Percentiles rank a stretch among this genome's conserved stretches.
phyloP scores from a whole-genome alignment of 371 early-diverging fungal species.

The Syncephalastrum monosporum region DNA sequence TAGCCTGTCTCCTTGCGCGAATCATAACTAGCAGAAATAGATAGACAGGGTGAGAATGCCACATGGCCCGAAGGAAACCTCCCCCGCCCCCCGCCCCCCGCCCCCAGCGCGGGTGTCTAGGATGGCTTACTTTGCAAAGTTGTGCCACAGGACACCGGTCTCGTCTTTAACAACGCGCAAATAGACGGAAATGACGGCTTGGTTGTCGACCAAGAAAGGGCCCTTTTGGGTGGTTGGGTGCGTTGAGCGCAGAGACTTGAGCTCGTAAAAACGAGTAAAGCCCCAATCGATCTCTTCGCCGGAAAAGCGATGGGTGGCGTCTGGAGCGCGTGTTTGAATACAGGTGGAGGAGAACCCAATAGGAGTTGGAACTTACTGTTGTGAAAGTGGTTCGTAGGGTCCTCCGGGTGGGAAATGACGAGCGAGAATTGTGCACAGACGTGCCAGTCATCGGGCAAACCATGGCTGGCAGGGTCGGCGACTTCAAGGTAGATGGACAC shows the following conservation, averaged over 20 bases:
- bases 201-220: conserved; percentile 63
- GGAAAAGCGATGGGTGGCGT: conserved; percentile 83
- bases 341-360: neutral
- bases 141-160: conserved; percentile 94
- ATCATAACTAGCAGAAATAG: conserved; percentile 60
- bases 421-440: conserved; percentile 89
- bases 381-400: conserved; percentile 62
- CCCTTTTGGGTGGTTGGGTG: conserved; percentile 40
- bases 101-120: too few species aligned
- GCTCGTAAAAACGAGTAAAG: conserved; percentile 78
- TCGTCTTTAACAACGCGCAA: conserved; percentile 85
- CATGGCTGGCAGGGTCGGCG: conserved; percentile 59
- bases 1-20: conserved; percentile 89
- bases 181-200: conserved; percentile 70
- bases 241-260: conserved; percentile 44
- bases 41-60: too few species aligned
- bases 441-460: conserved; percentile 74
- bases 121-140: conserved; percentile 68
- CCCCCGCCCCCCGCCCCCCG: too few species aligned
- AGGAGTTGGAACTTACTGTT: conserved; percentile 51
- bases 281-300: conserved; percentile 93
- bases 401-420: conserved; percentile 73
- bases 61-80: too few species aligned
- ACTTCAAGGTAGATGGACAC: conserved; percentile 82
- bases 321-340: conserved; percentile 25